These are phyloP conservation scores for Rhynchospora tenuis DNA, from an alignment of 176 grass and related monocot genomes.

Conservation along the genomic window DNA sequence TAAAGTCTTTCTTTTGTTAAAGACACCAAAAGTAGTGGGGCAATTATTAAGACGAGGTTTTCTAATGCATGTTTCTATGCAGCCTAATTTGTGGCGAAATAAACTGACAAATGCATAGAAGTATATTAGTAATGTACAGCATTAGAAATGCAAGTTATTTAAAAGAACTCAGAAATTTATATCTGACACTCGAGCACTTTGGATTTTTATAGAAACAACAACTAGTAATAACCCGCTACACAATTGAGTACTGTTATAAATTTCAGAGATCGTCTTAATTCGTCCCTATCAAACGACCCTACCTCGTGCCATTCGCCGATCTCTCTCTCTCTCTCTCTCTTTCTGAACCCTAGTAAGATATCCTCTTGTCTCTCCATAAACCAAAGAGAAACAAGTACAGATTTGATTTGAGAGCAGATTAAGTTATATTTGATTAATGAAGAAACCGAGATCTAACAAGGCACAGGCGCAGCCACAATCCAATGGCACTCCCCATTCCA, in stretches of 20 bases:
- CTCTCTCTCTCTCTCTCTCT: not conserved
- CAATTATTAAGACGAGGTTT: not conserved
- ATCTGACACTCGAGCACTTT: no score
- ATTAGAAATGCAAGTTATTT: not conserved
- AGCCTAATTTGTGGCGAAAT: not conserved
- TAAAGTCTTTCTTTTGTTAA: not conserved
- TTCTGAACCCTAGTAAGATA: slow-evolving; percentile 13
- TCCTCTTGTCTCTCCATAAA: not conserved
- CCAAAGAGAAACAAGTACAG: not conserved
- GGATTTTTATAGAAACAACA: not conserved
- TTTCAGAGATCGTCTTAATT: not conserved
- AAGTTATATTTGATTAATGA: slow-evolving; percentile 31
- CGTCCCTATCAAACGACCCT: not conserved
- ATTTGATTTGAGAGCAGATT: not conserved
- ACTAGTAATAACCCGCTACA: not conserved
- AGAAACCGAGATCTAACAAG: slow-evolving; percentile 44
- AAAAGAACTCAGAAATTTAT: not conserved
- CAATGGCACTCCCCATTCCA: slow-evolving; percentile 56
- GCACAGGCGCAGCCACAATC: slow-evolving; percentile 32
- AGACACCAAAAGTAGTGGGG: not conserved
- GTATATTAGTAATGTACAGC: no score
- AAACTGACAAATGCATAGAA: no score
- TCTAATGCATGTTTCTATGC: not conserved
- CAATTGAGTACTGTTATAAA: not conserved
- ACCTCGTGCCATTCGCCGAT: not conserved